Base-by-base conservation (phyloP, 2,329 filamentous ascomycete species). In the Talaromyces islandicus region DNA sequence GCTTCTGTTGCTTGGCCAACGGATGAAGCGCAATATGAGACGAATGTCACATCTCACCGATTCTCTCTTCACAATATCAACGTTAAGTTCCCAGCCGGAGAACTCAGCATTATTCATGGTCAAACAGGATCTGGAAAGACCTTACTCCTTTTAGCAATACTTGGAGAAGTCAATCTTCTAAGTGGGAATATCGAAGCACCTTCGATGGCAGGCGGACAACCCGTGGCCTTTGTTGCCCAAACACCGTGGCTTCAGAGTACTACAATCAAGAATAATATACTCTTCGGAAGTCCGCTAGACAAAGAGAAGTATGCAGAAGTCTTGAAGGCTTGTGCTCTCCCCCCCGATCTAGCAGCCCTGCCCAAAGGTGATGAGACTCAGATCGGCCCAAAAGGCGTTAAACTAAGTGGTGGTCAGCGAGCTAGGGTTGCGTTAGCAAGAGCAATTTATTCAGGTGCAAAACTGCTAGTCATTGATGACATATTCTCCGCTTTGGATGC, bases 231-330 rank as follows among this genome's bases (percentile, higher is more conserved):
- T 66, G 88, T 92, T 41, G 84, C 88, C 1, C 89, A 92, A 69
- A 90, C 88, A 7, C 90, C 90, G 0, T 93, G 90, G 90, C 89
- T 94, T 56, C 89, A 93, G 69, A 92, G 92, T 66, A 88, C 88
- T 0, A 89, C 85, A 6, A 86, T 94, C 62, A 85, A 83, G 60
- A 86, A 91, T 50, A 94, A 94, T 66, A 88, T 94, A 56, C 72
- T 91, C 0, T 93, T 93, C 63, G 89, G 89, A 0, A 77, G 92
- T 3, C 89, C 89, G 0, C 83, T 81, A 29, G 83, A 91, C 58
- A 77, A 86, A 59, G 77, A 81, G n/a, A 83, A 91, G 41, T 94
- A 93, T 69, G 76, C 80, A 1, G 84, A 86, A 66, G 89, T 90
- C 0, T 72, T 92, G 7, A 81, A 85, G 32, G 88, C 87, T 2